A percentile compares a stretch with the other conserved stretches of the same genome.
Evolutionary conservation across 2,329 filamentous ascomycete genomes (phyloP).

Genomic region (Penicillium thymicola): DNA sequence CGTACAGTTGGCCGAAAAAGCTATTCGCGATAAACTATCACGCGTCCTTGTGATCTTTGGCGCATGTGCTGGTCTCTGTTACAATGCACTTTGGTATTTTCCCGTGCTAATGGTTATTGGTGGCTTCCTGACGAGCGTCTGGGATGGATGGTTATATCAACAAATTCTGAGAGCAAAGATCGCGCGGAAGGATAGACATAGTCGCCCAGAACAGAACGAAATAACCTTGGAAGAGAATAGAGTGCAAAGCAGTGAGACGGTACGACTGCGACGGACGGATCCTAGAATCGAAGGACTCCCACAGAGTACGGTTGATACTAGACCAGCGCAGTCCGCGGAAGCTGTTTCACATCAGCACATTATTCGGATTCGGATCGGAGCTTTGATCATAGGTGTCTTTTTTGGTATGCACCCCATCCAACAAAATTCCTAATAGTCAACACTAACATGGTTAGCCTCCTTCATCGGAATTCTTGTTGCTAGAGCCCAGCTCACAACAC

Average conservation of each 20-base stretch:
- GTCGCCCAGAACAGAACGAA: constrained; percentile 8
- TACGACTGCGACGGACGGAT: constrained; percentile 12
- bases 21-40: constrained; percentile 63
- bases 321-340: background rate
- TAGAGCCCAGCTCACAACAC: constrained; percentile 36
- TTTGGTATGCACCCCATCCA: constrained; percentile 35
- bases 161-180: constrained; percentile 34
- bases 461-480: constrained; percentile 58
- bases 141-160: constrained; percentile 56
- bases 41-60: constrained; percentile 62
- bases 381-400: constrained; percentile 46
- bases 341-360: background rate
- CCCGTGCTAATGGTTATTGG: constrained; percentile 59
- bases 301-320: background rate
- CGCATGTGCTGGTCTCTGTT: constrained; percentile 63
- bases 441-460: constrained; percentile 26
- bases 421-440: background rate
- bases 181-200: constrained; percentile 19
- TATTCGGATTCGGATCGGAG: constrained; percentile 32
- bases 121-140: constrained; percentile 53
- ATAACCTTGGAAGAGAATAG: constrained; percentile 8
- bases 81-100: constrained; percentile 74
- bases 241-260: constrained; percentile 6
- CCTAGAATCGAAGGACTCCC: background rate
- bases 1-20: constrained; percentile 64